Conservation (phyloP, 192 early-diverging fungal genomes). For the Coemansia sp. region DNA sequence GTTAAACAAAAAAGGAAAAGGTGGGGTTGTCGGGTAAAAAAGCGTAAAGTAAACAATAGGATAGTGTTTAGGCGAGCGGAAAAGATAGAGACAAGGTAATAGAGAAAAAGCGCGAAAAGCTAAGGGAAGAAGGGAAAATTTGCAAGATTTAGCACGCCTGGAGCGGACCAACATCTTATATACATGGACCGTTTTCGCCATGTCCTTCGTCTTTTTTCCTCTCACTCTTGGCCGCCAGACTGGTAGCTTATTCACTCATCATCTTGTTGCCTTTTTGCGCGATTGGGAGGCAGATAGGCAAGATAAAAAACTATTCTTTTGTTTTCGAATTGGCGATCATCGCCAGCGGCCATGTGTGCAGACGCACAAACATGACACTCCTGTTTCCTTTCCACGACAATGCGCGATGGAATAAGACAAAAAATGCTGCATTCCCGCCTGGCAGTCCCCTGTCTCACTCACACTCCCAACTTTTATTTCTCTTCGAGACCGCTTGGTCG, state of each 20-base stretch:
- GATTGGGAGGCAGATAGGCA: no score
- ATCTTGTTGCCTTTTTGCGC: not conserved
- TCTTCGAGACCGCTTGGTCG: no score
- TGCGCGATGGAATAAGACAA: not conserved
- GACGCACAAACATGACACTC: constrained; percentile 8
- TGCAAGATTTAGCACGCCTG: not conserved
- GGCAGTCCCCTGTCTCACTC: no score
- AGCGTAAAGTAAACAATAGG: no score
- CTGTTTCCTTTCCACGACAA: not conserved
- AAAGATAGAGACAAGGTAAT: constrained; percentile 10
- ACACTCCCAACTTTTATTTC: no score
- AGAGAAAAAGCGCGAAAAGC: constrained; percentile 17
- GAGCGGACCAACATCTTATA: constrained; percentile 11
- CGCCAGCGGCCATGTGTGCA: constrained; percentile 7
- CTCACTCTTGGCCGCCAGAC: not conserved
- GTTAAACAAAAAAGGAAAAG: not conserved
- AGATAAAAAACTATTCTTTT: no score
- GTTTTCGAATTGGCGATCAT: constrained; percentile 8
- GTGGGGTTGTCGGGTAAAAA: constrained; percentile 3
- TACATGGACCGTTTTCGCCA: constrained; percentile 1
- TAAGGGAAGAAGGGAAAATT: constrained; percentile 9
- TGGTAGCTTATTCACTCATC: not conserved
- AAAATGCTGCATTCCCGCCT: no score
- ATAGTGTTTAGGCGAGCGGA: not conserved
- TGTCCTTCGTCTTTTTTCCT: constrained; percentile 1